phyloP scores from a whole-genome alignment of 108 stramenopile genomes.

The Nitzschia sp. region DNA sequence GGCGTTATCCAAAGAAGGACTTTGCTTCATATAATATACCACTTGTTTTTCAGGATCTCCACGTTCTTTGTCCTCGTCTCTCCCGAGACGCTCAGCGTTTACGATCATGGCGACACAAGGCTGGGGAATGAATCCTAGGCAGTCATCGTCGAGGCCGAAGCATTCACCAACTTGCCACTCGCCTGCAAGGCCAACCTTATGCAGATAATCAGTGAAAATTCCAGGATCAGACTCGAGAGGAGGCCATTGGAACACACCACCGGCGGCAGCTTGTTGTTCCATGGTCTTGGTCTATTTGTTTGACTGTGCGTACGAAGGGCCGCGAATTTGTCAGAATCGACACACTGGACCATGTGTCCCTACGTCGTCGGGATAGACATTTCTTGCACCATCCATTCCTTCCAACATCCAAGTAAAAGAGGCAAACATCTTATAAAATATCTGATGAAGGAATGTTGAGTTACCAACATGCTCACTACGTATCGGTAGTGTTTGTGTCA shows the following conservation, averaged over 20 bases:
- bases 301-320: too few species aligned
- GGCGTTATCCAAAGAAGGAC: conserved; percentile 49
- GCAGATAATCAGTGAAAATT: conserved; percentile 51
- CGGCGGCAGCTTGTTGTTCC: too few species aligned
- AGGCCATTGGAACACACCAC: conserved; percentile 45
- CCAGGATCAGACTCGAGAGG: conserved; percentile 64
- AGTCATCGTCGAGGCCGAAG: conserved; percentile 61
- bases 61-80: conserved; percentile 32
- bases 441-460: too few species aligned
- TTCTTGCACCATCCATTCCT: too few species aligned
- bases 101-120: conserved; percentile 55
- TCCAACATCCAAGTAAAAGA: too few species aligned
- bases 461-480: too few species aligned
- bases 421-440: too few species aligned
- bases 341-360: too few species aligned
- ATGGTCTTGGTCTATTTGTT: too few species aligned
- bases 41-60: conserved; percentile 39
- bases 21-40: conserved; percentile 57
- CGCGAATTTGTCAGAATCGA: too few species aligned
- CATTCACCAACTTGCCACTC: conserved; percentile 49
- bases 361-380: too few species aligned
- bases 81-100: conserved; percentile 47
- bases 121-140: conserved; percentile 55
- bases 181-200: conserved; percentile 43
- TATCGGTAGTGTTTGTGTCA: too few species aligned